Evolutionary conservation across 2,329 filamentous ascomycete species (phyloP), one percentile per base, ranked within the genome.

Genomic region (Claviceps arundinis): DNA sequence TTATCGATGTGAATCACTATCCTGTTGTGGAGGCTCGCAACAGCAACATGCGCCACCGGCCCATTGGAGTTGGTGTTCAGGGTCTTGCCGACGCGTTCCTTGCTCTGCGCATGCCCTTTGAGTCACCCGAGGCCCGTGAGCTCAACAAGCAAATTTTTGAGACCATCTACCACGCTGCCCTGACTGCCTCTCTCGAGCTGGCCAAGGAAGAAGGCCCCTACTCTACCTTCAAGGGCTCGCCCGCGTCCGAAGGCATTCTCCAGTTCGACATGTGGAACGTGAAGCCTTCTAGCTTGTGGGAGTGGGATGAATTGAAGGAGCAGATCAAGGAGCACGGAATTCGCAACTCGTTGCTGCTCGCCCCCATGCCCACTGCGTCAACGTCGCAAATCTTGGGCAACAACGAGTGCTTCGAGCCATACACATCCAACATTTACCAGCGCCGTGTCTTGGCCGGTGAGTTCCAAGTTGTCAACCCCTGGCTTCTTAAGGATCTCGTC

Each of bases 361-460:
- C 93, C 3, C 93, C 93, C 56, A 98, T 98, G 93, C 93, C 93
- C 26, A 98, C 93, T 64, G 93, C 93, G 53, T 93, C 86, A 57
- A 98, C 93, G 40, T 95, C 89, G 55, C 93, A 98, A 75, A 98
- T 98, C 66, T 78, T 98, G 61, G 93, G 93, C 63, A 95, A 96
- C 80, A 98, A 98, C 69, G 93, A 98, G 74, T 98, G 93, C 78
- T 98, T 98, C 68, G 93, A 98, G 78, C 93, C 93, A 42, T 98
- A 98, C 75, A 98, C 93, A 4, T 97, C 91, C 61, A 98, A 98
- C 78, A 98, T 98, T 70, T 98, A 98, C 77, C 95, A 91, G 61
- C 91, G 93, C 58, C 91, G 93, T 78, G 93, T 98, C 52, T 78
- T 98, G 62, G 93, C 93, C 60, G 93, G 93, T 62, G 93, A 98